These are phyloP conservation scores for Penicillium bialowiezense DNA, from an alignment of 495 filamentous ascomycete genomes.

Conservation along the genomic window DNA sequence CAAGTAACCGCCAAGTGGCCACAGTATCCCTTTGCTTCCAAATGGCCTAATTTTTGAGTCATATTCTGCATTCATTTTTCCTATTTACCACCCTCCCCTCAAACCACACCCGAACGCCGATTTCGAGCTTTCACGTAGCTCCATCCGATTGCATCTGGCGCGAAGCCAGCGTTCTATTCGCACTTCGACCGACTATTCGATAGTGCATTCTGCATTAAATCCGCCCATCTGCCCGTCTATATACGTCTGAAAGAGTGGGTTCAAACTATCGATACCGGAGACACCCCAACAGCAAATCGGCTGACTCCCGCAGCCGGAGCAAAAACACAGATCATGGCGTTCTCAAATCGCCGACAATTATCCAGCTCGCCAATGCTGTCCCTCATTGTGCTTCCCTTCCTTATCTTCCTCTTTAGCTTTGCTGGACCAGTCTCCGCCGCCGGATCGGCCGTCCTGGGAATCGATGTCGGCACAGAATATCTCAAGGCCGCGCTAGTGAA, in stretches of 20 bases:
- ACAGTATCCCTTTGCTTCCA: slow-evolving; percentile 25
- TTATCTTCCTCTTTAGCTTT: slow-evolving; percentile 56
- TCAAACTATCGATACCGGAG: neutral
- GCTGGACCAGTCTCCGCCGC: slow-evolving; percentile 58
- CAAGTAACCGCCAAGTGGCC: slow-evolving; percentile 40
- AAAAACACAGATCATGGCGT: slow-evolving; percentile 49
- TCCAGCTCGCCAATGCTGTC: slow-evolving; percentile 38
- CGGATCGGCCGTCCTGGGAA: slow-evolving; percentile 75
- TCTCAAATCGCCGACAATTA: slow-evolving; percentile 43
- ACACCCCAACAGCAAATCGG: neutral
- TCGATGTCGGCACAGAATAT: slow-evolving; percentile 96
- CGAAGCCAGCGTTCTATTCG: slow-evolving; percentile 21
- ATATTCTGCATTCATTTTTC: neutral
- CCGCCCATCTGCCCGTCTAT: slow-evolving; percentile 2
- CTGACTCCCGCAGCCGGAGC: slow-evolving; percentile 22
- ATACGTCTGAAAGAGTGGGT: slow-evolving; percentile 8
- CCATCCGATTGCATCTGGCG: slow-evolving; percentile 12
- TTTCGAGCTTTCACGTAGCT: slow-evolving; percentile 15
- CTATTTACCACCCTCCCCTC: neutral
- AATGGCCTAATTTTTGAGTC: slow-evolving; percentile 18
- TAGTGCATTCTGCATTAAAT: slow-evolving; percentile 9
- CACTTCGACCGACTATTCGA: slow-evolving; percentile 11
- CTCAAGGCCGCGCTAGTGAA: slow-evolving; percentile 97
- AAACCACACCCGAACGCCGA: slow-evolving; percentile 3
- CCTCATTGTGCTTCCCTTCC: slow-evolving; percentile 38